Base-by-base conservation (phyloP, 1,284 basidiomycete genomes). In the Pterulicium gracile region DNA sequence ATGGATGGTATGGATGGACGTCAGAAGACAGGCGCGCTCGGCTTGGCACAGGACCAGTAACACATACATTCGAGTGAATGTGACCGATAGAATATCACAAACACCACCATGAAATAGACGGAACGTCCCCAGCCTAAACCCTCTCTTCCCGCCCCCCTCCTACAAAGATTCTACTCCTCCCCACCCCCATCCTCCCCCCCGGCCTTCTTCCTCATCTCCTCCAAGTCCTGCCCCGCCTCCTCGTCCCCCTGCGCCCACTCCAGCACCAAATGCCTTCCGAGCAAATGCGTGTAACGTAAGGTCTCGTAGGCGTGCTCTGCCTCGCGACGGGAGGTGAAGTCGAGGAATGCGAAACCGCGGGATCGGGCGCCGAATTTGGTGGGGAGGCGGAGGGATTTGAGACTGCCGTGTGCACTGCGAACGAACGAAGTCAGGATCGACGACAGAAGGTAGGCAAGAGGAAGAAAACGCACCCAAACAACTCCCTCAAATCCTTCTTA, bases 331-430 rank as follows among this genome's bases (percentile, higher is more conserved):
- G 88, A 83, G 19, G 86, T 74, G 59, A 95, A 96, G 56, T 98
- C 95, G 53, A 98, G 73, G 69, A 98, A 98, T 1, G 90, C 95
- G 61, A 98, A 98, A 5, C 95, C 95, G 22, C 95, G 81, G 1
- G 87, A 80, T 23, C 84, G 78, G 14, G 85, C 76, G 54, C 92
- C 84, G 62, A 92, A 82, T 60, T 91, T 91, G 61, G 84, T 85
- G 4, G 92, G 93, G 4, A 95, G 62, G 22, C 94, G 82, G 5
- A 93, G 81, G 4, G 91, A 88, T 66, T 95, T 95, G 63, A 98
- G 77, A 52, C 88, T 83, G 1, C 93, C 94, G 55, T 97, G 90
- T 0, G 88, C 77, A 18, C 88, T 89, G 56, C 14, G 39, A 20
- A 32, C 42, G 40, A 36, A 24, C 47, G 2, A 34, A 23, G 13